Base-by-base conservation (phyloP, 2,329 filamentous ascomycete genomes). In the Cadophora sp. region DNA sequence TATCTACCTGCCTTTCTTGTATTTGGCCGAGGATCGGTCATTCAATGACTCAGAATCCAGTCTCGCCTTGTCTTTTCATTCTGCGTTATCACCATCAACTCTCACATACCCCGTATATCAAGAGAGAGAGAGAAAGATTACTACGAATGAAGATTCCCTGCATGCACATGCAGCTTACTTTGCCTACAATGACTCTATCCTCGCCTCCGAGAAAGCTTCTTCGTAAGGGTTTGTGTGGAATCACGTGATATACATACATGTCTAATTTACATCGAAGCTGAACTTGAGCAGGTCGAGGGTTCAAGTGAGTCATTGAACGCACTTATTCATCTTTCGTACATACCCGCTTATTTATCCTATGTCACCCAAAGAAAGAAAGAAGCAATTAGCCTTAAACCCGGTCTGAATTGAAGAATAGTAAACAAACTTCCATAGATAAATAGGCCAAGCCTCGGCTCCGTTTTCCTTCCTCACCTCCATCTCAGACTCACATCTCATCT, bases 401-500 rank as follows among this genome's bases (percentile, higher is more conserved):
- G 36, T 39, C 36, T 9, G 36, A 39, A 13, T 41, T n/a, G 43
- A 5, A 20, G 43, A 5, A 20, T 48, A 33, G 45, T 45, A 60
- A 20, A n/a, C 58, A 30, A 30, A 53, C 6, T n/a, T 24, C 16
- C 22, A 27, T 7, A 53, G n/a, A 53, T 53, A 53, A 33, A 33
- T 5, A 33, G 13, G 50, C 50, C 50, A 43, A 43, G 55, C 51
- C 36, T 58, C 33, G 33, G 24, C 13, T 53, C 41, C 8, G 20
- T 22, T 13, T 14, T 24, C 45, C 20, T 8, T 9, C 36, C 36
- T 39, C 27, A 30, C 27, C 27, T 6, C 36, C 39, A 20, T 24
- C 43, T 13, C 16, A 48, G 8, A 39, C 36, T 61, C 59, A 39
- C 59, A 53, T 62, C 59, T 43, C 59, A 62, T 41, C 48, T 18